Evolutionary conservation across 2,329 filamentous ascomycete species (phyloP), one percentile per base, ranked within the genome.

Genomic region (Hypoxylon sp.): DNA sequence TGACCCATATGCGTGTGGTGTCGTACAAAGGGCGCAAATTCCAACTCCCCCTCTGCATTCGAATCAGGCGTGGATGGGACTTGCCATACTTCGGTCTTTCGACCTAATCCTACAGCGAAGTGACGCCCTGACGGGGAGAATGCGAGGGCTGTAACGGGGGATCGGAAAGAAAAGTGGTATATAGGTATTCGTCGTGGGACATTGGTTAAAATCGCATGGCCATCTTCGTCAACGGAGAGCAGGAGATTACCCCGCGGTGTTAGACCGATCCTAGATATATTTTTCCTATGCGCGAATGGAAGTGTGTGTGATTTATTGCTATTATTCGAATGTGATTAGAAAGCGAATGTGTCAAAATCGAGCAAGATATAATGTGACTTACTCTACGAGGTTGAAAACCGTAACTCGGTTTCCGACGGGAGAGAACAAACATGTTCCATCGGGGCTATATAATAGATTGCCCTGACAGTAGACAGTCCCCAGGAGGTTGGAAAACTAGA

Each of bases 391-490:
- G 80, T 99, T 95, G 81, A 99, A 99, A 59, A 98, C 92, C 1
- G 95, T 94, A 69, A 99, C 94, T 78, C 94, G 87, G 83, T 98
- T 99, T 79, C 96, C 96, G 59, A 99, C 96, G 6, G 96, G 97
- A 48, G 96, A 99, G 77, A 97, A 93, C 73, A 99, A 88, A 83
- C 94, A 95, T 76, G 93, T 96, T 79, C 97, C 97, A 88, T 99
- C 95, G 69, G 94, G 94, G 76, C 93, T 97, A 85, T 97, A 99
- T 79, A 98, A 88, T 77, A 99, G 88, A 81, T 98, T 99, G 82
- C 97, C 96, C 88, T 94, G 93, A 84, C 94, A 94, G 86, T 98
- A 99, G 79, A 99, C 96, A 74, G 96, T 99, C 79, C 96, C 97
- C 78, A 99, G 89, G 80, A 99, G 88, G 83, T 98, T 99, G 80